Percentiles rank a stretch among this genome's conserved stretches.
Evolutionary conservation across 2,329 filamentous ascomycete genomes (phyloP).

Genomic region (Penicillium sp.): DNA sequence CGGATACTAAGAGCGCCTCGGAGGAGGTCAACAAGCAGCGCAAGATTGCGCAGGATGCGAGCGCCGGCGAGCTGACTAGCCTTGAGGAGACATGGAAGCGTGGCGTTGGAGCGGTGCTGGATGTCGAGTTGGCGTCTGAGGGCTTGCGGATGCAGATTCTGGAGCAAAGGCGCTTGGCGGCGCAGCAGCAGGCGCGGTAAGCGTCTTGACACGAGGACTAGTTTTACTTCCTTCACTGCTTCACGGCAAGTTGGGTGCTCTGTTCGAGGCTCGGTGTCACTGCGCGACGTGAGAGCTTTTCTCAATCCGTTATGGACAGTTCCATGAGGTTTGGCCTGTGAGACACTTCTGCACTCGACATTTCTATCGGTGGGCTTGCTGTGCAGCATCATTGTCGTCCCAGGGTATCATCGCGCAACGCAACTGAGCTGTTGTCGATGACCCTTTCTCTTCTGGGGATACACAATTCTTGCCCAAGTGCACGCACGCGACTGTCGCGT

Average conservation of each 20-base stretch:
- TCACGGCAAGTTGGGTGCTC: neutral
- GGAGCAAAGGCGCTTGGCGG: slow-evolving; percentile 59
- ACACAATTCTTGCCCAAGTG: neutral
- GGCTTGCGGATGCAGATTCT: slow-evolving; percentile 70
- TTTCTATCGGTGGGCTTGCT: neutral
- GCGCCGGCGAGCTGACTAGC: slow-evolving; percentile 72
- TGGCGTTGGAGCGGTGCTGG: slow-evolving; percentile 78
- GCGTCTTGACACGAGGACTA: neutral
- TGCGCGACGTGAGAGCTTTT: neutral
- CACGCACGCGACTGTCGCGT: neutral
- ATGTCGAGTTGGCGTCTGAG: slow-evolving; percentile 86
- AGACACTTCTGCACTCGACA: neutral
- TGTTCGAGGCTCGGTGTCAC: neutral
- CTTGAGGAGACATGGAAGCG: slow-evolving; percentile 80
- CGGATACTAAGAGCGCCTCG: slow-evolving; percentile 68
- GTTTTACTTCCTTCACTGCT: neutral
- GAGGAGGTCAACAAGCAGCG: slow-evolving; percentile 76
- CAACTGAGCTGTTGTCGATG: neutral
- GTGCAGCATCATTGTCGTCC: neutral
- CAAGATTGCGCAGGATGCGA: slow-evolving; percentile 71
- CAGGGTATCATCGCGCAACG: neutral
- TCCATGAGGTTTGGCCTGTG: neutral
- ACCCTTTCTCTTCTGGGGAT: neutral
- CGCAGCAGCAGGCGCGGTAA: slow-evolving; percentile 42
- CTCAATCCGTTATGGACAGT: neutral